phyloP scores from a whole-genome alignment of 345 rosid genomes.

The Melaleuca quinquenervia region DNA sequence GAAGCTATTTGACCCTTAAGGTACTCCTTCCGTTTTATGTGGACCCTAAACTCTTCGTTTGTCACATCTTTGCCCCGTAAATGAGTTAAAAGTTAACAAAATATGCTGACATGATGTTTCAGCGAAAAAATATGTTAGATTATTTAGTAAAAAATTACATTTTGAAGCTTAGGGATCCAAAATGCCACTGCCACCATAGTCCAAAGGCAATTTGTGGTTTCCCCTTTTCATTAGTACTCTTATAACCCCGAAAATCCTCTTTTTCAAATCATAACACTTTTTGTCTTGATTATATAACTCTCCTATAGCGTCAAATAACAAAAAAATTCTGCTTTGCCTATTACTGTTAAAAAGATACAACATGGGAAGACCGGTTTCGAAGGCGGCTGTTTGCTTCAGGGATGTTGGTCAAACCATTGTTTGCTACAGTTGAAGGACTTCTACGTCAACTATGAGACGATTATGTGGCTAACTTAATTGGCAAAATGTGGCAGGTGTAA shows the following conservation, averaged over 20 bases:
- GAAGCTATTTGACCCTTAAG: not conserved
- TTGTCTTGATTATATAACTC: not conserved
- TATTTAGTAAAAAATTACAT: not conserved
- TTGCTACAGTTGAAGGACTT: not conserved
- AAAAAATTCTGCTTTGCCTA: not conserved
- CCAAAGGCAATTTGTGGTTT: not conserved
- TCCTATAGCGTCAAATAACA: not conserved
- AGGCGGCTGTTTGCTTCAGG: not conserved
- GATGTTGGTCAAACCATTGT: not conserved
- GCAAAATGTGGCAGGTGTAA: conserved; percentile 32
- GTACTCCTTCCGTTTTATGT: not conserved
- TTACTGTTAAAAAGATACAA: not conserved
- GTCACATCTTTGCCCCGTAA: not conserved
- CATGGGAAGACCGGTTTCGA: not conserved
- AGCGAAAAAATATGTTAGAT: not conserved
- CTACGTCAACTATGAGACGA: not conserved
- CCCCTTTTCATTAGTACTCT: not conserved
- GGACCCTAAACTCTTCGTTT: not conserved
- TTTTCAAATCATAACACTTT: not conserved
- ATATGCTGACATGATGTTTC: not conserved
- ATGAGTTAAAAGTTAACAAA: not conserved
- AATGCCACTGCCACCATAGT: not conserved
- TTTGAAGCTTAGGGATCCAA: not conserved
- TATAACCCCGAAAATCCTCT: not conserved
- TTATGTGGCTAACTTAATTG: not conserved